These are phyloP conservation scores for Pichia sp. DNA, from an alignment of 1,139 yeast species.

Conservation along the genomic window DNA sequence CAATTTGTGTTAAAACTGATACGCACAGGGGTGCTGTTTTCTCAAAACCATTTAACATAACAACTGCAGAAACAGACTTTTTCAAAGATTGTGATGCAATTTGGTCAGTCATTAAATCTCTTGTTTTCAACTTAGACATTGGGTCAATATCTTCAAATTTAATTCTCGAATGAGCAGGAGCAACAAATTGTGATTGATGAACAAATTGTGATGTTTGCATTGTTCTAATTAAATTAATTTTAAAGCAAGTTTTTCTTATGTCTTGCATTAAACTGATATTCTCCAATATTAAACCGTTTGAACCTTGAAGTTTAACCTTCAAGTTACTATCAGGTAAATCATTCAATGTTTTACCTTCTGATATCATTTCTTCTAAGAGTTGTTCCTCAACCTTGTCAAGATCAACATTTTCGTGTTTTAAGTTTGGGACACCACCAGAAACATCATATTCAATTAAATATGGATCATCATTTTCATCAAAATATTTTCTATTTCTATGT, in stretches of 20 bases:
- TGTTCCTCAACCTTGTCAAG: constrained; percentile 48
- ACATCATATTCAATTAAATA: constrained; percentile 81
- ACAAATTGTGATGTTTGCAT: constrained; percentile 82
- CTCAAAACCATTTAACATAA: constrained; percentile 94
- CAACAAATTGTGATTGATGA: constrained; percentile 67
- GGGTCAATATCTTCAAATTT: constrained; percentile 73
- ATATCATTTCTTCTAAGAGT: constrained; percentile 29
- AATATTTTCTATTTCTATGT: constrained; percentile 33
- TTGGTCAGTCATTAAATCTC: constrained; percentile 50
- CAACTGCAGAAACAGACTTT: constrained; percentile 67
- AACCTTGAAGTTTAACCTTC: constrained; percentile 43
- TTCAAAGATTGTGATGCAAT: constrained; percentile 63
- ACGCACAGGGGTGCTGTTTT: constrained; percentile 72
- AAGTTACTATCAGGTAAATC: constrained; percentile 38
- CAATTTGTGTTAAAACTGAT: constrained; percentile 74
- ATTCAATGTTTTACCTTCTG: constrained; percentile 26
- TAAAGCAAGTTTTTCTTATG: constrained; percentile 80
- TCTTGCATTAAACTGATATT: constrained; percentile 81
- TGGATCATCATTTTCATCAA: constrained; percentile 57
- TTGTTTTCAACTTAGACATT: constrained; percentile 65
- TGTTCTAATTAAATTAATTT: constrained; percentile 80
- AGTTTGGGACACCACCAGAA: constrained; percentile 70
- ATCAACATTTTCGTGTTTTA: constrained; percentile 49
- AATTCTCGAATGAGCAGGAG: constrained; percentile 59
- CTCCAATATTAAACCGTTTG: constrained; percentile 53